Base-by-base conservation (phyloP, 2,329 filamentous ascomycete genomes). In the Colletotrichum brevisporum region DNA sequence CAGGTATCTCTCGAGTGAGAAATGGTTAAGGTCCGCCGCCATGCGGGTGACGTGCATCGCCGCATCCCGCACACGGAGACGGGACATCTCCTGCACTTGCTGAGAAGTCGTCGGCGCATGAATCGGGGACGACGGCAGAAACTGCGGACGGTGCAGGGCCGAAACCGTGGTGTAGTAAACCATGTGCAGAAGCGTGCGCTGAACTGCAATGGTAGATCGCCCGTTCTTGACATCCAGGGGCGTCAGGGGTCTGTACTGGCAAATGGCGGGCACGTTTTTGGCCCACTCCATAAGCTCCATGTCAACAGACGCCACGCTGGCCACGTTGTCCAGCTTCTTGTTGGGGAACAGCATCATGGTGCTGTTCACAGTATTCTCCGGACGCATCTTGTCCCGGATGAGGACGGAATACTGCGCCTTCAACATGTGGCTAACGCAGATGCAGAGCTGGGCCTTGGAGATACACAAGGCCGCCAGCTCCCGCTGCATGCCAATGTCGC, bases 301-400 rank as follows among this genome's bases (percentile, higher is more conserved):
- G 75, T 98, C 94, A 76, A 95, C 97, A 52, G 85, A 84, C 72
- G 91, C 90, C 60, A 98, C 93, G 71, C 93, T 91, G 73, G 92
- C 92, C 3, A 92, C 89, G 75, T 95, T 94, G n/a, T 93, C 90
- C 63, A 94, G 88, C 43, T 92, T 88, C 80, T 95, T 97, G 80
- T 97, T 97, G 5, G 95, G 94, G 52, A 97, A 91, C 27, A 98
- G 84, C 92, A 97, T 96, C 89, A 97, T 95, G 18, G 90, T 92
- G 78, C 85, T 92, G 73, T 89, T 90, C 58, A 92, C 93, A 50
- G 93, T 92, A 71, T 89, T 88, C 72, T 94, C 93, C 54, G 93
- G 90, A 70, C 91, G 93, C 69, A 92, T 89, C 75, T 94, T 93
- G 74, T 95, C 92, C 74, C 94, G 92, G 76, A 95, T 94, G 48